Evolutionary conservation across 2,329 filamentous ascomycete species (phyloP), one percentile per base, ranked within the genome.

Genomic region (Emmonsia crescens): DNA sequence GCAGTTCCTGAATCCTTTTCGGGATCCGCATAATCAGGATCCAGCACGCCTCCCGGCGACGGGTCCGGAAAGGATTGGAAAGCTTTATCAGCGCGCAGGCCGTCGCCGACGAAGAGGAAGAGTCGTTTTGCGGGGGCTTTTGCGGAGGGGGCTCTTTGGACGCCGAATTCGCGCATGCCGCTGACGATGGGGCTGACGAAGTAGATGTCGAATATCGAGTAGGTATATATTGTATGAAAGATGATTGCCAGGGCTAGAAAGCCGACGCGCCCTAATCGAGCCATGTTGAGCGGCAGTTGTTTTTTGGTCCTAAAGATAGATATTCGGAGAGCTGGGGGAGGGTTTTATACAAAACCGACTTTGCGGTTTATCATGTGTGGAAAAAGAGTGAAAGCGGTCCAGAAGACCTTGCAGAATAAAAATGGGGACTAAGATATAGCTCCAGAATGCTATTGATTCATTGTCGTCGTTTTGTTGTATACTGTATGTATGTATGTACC

Each of bases 181-280:
- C 88, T 89, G 60, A 97, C 94, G 68, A 99, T 94, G 27, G 94
- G 94, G 73, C 91, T 96, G 72, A 96, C 91, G 73, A 99, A 99
- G 77, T 99, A 97, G 66, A 97, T 94, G 75, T 96, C 92, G 77
- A 99, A 99, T 71, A 97, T 97, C 63, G 91, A 96, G 73, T 88
- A 89, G 61, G 96, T 88, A 75, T 99, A 99, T 66, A 96, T 84
- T 60, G 97, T 75, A 76, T 99, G 95, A 74, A 99, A 99, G 64
- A 93, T 78, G 72, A 96, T 83, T 68, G 94, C 94, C 72, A 96
- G 84, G 73, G 88, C 86, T 75, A 97, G 78, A 74, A 99, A 97
- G 72, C 87, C 87, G 71, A 89, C 84, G 72, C 92, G 90, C 67
- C 83, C 79, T 63, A 85, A 75, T 70, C 83, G 82, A 65, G 78